phyloP scores from a whole-genome alignment of 2,329 filamentous ascomycete species.

The Colletotrichum kahawae region DNA sequence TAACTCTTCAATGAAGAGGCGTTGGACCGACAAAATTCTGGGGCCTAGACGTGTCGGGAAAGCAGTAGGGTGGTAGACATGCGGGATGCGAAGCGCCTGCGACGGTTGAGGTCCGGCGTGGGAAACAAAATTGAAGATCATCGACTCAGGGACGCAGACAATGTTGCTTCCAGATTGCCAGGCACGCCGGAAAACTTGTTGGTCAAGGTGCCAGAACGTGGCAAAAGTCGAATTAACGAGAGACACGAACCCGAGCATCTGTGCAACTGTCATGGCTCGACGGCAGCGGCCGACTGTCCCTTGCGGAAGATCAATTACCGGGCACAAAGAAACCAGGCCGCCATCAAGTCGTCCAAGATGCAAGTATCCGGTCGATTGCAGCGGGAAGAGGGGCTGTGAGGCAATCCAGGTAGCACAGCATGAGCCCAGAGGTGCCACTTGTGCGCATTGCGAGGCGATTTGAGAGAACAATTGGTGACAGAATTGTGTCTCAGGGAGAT shows the following conservation, averaged over 20 bases:
- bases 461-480: neutral
- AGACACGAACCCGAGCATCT: neutral
- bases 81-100: constrained; percentile 19
- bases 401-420: neutral
- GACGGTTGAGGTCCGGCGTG: neutral
- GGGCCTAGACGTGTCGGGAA: neutral
- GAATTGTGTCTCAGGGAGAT: neutral
- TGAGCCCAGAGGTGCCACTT: neutral
- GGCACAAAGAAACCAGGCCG: constrained; percentile 37
- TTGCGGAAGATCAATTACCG: neutral
- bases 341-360: constrained; percentile 36
- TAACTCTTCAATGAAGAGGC: neutral
- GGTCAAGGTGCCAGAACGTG: neutral
- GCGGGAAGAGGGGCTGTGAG: neutral
- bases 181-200: neutral
- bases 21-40: neutral
- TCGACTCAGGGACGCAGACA: neutral
- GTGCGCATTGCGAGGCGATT: neutral
- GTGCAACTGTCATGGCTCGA: neutral
- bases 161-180: neutral
- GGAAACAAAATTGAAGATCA: constrained; percentile 3
- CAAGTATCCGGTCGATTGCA: neutral
- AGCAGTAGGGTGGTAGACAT: constrained; percentile 6
- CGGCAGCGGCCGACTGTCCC: neutral
- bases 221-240: neutral